Percentiles rank a stretch among this genome's conserved stretches.
These are phyloP conservation scores for Ocimum tenuiflorum DNA, from an alignment of 257 asterid genomes.

Conservation along the genomic window DNA sequence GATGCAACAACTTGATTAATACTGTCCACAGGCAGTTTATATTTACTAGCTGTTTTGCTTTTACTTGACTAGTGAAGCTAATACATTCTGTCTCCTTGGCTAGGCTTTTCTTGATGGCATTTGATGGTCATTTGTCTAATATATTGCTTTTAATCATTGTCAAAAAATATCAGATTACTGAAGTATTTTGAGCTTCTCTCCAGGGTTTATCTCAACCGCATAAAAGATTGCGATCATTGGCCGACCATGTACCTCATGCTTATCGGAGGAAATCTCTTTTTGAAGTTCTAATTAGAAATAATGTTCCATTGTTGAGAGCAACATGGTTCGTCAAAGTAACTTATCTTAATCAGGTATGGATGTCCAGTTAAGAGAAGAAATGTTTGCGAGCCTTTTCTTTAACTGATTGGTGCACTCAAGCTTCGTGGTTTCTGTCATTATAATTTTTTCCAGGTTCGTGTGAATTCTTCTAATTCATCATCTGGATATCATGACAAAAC, in stretches of 20 bases:
- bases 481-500: conserved; percentile 72
- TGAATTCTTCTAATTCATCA: conserved; percentile 59
- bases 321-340: conserved; percentile 97
- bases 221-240: conserved; percentile 81
- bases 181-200: conserved; percentile 16
- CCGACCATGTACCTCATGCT: conserved; percentile 98
- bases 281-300: conserved; percentile 80
- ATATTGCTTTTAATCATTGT: not conserved
- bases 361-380: conserved; percentile 1
- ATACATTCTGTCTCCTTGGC: not conserved
- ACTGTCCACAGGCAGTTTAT: not conserved
- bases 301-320: conserved; percentile 87
- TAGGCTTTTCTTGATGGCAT: not conserved
- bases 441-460: conserved; percentile 61
- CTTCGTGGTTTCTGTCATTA: not conserved
- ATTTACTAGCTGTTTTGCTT: not conserved
- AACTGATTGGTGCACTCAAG: conserved; percentile 4
- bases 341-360: conserved; percentile 89
- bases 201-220: conserved; percentile 93
- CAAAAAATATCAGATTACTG: conserved; percentile 10
- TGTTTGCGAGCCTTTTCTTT: not conserved
- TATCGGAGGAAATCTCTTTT: conserved; percentile 68
- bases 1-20: not conserved
- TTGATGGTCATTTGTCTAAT: not conserved
- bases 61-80: conserved; percentile 4